Evolutionary conservation across 2,329 filamentous ascomycete species (phyloP).

Genomic region (Aspergillus thermomutatus): DNA sequence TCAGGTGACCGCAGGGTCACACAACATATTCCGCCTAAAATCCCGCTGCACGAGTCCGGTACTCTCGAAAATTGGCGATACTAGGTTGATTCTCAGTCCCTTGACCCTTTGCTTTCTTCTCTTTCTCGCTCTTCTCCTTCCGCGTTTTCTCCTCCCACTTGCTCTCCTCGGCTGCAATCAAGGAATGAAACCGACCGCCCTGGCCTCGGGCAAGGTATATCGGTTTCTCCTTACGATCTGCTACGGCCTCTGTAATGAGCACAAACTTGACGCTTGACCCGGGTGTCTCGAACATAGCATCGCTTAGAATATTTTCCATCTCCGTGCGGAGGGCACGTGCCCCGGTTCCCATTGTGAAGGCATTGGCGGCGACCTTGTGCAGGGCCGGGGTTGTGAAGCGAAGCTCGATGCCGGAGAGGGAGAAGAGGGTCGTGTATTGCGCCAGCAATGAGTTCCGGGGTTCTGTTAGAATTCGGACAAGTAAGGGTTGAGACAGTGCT

Average conservation of each 20-base stretch:
- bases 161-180: slow-evolving; percentile 50
- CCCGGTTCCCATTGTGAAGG: slow-evolving; percentile 68
- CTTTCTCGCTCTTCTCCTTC: slow-evolving; percentile 30
- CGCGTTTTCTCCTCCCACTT: slow-evolving; percentile 45
- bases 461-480: slow-evolving; percentile 87
- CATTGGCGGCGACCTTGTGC: slow-evolving; percentile 74
- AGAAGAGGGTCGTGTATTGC: slow-evolving; percentile 86
- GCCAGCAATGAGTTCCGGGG: slow-evolving; percentile 82
- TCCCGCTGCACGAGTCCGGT: slow-evolving; percentile 37
- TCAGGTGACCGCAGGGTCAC: not conserved
- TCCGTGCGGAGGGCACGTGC: slow-evolving; percentile 75
- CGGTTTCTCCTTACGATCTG: slow-evolving; percentile 57
- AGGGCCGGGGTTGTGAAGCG: slow-evolving; percentile 79
- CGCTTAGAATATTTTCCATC: slow-evolving; percentile 72
- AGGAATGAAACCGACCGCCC: slow-evolving; percentile 48
- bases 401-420: slow-evolving; percentile 71
- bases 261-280: slow-evolving; percentile 65
- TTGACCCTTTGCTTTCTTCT: slow-evolving; percentile 18
- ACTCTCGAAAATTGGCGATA: slow-evolving; percentile 43
- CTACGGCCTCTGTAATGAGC: slow-evolving; percentile 68
- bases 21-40: slow-evolving; percentile 8
- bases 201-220: slow-evolving; percentile 52
- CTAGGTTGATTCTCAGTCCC: slow-evolving; percentile 12
- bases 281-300: slow-evolving; percentile 79
- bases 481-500: slow-evolving; percentile 63